phyloP scores from a whole-genome alignment of 2,329 filamentous ascomycete genomes.

The Venturia asperata region DNA sequence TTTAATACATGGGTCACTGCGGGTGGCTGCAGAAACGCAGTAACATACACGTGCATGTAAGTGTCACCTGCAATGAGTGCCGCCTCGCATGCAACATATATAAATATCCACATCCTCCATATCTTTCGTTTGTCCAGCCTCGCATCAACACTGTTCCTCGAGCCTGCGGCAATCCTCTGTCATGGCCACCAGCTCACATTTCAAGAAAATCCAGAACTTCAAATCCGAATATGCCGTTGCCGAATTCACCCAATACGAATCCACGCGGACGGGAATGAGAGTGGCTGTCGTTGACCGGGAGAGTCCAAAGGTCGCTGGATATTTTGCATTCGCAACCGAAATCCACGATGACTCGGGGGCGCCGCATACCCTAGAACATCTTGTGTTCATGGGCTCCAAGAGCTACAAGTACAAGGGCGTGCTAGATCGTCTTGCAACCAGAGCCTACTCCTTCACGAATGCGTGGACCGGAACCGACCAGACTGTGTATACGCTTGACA shows the following conservation, averaged over 20 bases:
- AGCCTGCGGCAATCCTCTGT: not conserved
- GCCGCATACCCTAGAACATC: slow-evolving; percentile 33
- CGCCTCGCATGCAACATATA: too few species aligned
- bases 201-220: slow-evolving; percentile 80
- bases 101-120: too few species aligned
- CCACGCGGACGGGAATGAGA: slow-evolving; percentile 86
- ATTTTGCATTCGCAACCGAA: slow-evolving; percentile 92
- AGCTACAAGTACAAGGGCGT: slow-evolving; percentile 93
- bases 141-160: too few species aligned
- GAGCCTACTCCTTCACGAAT: slow-evolving; percentile 90
- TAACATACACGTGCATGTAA: too few species aligned
- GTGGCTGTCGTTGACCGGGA: slow-evolving; percentile 86
- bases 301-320: slow-evolving; percentile 90
- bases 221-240: slow-evolving; percentile 83
- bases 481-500: slow-evolving; percentile 91
- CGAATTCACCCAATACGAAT: slow-evolving; percentile 91
- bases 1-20: too few species aligned
- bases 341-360: slow-evolving; percentile 96
- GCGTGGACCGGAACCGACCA: slow-evolving; percentile 97
- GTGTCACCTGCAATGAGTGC: too few species aligned
- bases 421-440: slow-evolving; percentile 84
- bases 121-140: too few species aligned
- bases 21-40: too few species aligned
- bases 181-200: slow-evolving; percentile 33
- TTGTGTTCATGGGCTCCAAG: slow-evolving; percentile 58